These are phyloP conservation scores for Adenanthera pavonina DNA, from an alignment of 306 rosid genomes.

Conservation along the genomic window DNA sequence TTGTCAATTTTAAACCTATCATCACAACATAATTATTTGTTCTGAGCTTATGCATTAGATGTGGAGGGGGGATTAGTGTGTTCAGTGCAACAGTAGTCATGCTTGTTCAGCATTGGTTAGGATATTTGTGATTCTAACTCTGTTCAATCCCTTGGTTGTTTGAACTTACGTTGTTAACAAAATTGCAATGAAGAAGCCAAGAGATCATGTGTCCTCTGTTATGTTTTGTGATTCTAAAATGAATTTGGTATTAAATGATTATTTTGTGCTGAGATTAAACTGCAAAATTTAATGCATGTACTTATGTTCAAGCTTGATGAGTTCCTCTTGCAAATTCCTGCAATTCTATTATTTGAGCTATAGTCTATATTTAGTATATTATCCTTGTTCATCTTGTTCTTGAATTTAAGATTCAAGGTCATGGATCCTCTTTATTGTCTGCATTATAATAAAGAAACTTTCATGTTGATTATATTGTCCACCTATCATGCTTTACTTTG, in stretches of 20 bases:
- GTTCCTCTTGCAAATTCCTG: neutral
- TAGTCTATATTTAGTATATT: neutral
- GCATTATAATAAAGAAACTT: neutral
- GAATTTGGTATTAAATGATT: neutral
- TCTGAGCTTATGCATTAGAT: neutral
- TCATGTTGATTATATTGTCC: neutral
- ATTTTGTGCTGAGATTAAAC: neutral
- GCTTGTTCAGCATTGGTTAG: neutral
- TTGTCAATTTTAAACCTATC: neutral
- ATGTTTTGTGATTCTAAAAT: neutral
- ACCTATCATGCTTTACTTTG: neutral
- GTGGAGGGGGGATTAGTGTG: neutral
- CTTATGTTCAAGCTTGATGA: neutral
- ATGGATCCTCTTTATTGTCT: neutral
- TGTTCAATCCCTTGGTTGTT: neutral
- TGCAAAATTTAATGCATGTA: neutral
- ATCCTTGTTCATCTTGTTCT: constrained; percentile 5
- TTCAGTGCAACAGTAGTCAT: neutral
- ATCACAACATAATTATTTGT: neutral
- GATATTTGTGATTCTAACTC: neutral
- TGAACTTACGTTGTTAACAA: neutral
- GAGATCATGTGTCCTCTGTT: neutral
- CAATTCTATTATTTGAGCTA: neutral
- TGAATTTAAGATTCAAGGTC: neutral
- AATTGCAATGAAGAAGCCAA: neutral